These are phyloP conservation scores for Trypanosoma lewisi DNA, from an alignment of 208 protist genomes.

Conservation along the genomic window DNA sequence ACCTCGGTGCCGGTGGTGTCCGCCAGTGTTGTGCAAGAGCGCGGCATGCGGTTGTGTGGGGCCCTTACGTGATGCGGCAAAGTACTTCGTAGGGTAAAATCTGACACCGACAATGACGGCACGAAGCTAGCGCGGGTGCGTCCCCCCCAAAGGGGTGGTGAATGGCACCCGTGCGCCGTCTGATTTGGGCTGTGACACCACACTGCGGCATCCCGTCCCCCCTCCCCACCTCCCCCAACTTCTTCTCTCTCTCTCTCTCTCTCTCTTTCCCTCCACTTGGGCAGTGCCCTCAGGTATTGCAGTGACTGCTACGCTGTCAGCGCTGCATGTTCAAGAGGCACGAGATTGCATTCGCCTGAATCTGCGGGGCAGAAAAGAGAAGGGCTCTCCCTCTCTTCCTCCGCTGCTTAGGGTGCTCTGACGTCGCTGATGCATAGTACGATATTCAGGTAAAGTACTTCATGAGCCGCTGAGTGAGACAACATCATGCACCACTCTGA, in stretches of 20 bases:
- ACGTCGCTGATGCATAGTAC: conserved; percentile 23
- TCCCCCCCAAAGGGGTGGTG: not conserved
- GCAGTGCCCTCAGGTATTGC: conserved; percentile 18
- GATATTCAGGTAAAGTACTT: conserved; percentile 28
- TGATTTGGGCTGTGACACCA: not conserved
- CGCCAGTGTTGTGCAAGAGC: conserved; percentile 29
- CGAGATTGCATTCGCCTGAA: not conserved
- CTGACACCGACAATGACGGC: conserved; percentile 33
- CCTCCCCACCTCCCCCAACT: not conserved
- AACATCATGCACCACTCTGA: conserved; percentile 40
- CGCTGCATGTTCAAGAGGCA: conserved; percentile 23
- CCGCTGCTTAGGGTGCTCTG: not conserved
- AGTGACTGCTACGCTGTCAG: conserved; percentile 1
- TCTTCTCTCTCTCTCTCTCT: not conserved
- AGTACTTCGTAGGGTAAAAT: conserved; percentile 62
- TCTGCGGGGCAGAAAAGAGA: not conserved
- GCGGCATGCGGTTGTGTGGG: not conserved
- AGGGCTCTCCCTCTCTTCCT: not conserved
- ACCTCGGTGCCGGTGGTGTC: conserved; percentile 8
- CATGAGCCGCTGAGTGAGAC: conserved; percentile 31
- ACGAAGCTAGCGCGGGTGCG: conserved; percentile 6
- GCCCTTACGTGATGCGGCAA: conserved; percentile 10
- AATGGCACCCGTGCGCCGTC: not conserved
- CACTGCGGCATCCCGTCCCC: too few relatives aligned
- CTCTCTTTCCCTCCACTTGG: not conserved